Conservation (phyloP, 2,329 filamentous ascomycete species). For the Trichoderma aggressivum region DNA sequence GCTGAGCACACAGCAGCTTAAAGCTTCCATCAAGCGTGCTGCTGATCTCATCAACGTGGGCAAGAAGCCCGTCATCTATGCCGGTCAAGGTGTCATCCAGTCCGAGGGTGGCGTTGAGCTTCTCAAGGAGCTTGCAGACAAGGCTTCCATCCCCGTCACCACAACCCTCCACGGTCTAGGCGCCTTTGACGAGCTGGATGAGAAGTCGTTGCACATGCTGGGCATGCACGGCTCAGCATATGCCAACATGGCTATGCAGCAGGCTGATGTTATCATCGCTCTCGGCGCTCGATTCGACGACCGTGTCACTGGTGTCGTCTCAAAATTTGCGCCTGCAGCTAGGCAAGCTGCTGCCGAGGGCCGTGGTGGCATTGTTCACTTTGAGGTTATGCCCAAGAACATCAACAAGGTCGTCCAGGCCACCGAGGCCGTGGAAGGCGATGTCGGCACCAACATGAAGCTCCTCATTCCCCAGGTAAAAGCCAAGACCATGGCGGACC, state of each 20-base stretch:
- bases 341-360: slow-evolving; percentile 79
- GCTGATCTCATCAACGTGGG: slow-evolving; percentile 80
- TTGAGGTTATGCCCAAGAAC: slow-evolving; percentile 99
- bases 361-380: slow-evolving; percentile 92
- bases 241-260: slow-evolving; percentile 97
- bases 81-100: slow-evolving; percentile 83
- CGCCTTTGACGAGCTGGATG: slow-evolving; percentile 86
- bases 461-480: slow-evolving; percentile 71
- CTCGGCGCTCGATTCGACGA: slow-evolving; percentile 94
- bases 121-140: slow-evolving; percentile 83
- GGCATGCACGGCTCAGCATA: slow-evolving; percentile 98
- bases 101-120: slow-evolving; percentile 74
- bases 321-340: slow-evolving; percentile 85
- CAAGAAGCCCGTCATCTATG: slow-evolving; percentile 94
- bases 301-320: slow-evolving; percentile 77
- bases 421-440: slow-evolving; percentile 91
- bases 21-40: slow-evolving; percentile 70
- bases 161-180: slow-evolving; percentile 94
- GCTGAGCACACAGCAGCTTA: slow-evolving; percentile 66
- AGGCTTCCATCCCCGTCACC: slow-evolving; percentile 87
- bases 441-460: slow-evolving; percentile 76
- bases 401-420: slow-evolving; percentile 99
- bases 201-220: slow-evolving; percentile 95
- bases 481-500: slow-evolving; percentile 56
- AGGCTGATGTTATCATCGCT: slow-evolving; percentile 92